These are phyloP conservation scores for Gastrolobium bilobum DNA, from an alignment of 306 rosid genomes.

Conservation along the genomic window DNA sequence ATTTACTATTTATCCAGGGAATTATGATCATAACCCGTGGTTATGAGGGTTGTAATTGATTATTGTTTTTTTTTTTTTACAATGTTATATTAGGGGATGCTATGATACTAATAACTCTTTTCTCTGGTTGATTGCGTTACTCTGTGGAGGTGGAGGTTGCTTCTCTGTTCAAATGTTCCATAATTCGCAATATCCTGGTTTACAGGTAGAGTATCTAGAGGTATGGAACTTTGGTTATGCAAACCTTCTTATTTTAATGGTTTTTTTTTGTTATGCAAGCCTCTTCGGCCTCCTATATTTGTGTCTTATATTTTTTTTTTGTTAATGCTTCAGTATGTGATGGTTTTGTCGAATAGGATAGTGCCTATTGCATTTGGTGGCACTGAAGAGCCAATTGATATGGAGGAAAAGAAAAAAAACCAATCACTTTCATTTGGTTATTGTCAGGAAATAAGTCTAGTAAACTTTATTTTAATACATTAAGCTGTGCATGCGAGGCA, in stretches of 20 bases:
- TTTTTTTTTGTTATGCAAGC: constrained; percentile 54
- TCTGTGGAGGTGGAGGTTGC: constrained; percentile 43
- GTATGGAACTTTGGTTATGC: background rate
- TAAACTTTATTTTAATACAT: background rate
- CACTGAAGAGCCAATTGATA: too few relatives aligned
- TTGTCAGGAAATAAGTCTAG: background rate
- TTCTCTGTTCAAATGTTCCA: constrained; percentile 67
- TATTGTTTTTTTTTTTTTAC: background rate
- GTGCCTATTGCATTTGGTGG: too few relatives aligned
- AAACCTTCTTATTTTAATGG: background rate
- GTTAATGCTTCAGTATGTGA: too few relatives aligned
- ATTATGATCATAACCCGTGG: background rate
- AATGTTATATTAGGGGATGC: constrained; percentile 7
- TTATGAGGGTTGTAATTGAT: background rate
- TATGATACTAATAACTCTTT: constrained; percentile 17
- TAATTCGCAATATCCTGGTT: constrained; percentile 82
- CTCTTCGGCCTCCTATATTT: constrained; percentile 82
- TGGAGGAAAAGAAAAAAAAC: background rate
- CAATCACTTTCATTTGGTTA: background rate
- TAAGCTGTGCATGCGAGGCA: background rate
- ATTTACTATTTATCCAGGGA: background rate
- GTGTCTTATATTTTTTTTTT: too few relatives aligned
- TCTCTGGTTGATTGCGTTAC: constrained; percentile 50
- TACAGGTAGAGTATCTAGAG: constrained; percentile 65
- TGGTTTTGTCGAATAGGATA: too few relatives aligned